Percentiles rank a stretch among this genome's conserved stretches.
These are phyloP conservation scores for Penicillium nucicola DNA, from an alignment of 495 filamentous ascomycete genomes.

Conservation along the genomic window DNA sequence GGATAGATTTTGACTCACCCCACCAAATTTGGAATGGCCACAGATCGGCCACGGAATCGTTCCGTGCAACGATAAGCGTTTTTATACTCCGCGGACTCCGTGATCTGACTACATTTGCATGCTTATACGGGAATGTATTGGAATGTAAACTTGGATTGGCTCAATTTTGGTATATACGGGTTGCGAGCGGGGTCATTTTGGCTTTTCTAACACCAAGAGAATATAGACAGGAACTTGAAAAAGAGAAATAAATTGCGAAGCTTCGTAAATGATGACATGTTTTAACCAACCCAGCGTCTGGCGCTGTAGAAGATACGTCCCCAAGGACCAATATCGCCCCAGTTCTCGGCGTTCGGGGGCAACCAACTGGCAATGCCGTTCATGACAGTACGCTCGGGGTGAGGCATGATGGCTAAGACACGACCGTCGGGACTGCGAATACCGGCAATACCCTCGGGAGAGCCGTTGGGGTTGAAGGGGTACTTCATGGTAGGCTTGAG, in stretches of 20 bases:
- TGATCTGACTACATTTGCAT: not conserved
- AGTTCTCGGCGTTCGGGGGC: conserved; percentile 62
- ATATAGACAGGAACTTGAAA: not conserved
- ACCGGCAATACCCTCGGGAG: conserved; percentile 80
- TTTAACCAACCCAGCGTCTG: conserved; percentile 78
- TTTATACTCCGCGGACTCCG: too few species aligned
- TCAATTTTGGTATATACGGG: conserved; percentile 6
- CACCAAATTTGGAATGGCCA: too few species aligned
- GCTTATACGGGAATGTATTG: not conserved
- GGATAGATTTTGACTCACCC: too few species aligned
- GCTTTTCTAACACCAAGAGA: not conserved
- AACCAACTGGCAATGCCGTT: conserved; percentile 76
- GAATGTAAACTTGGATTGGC: not conserved
- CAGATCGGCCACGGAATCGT: too few species aligned
- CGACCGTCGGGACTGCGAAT: conserved; percentile 77
- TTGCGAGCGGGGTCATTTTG: not conserved
- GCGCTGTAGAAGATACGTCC: conserved; percentile 73
- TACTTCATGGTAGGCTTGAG: conserved; percentile 73
- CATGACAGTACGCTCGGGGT: conserved; percentile 90
- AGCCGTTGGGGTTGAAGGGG: conserved; percentile 92
- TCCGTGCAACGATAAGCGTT: too few species aligned
- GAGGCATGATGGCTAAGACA: conserved; percentile 93
- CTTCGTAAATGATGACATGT: conserved; percentile 1
- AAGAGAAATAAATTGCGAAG: not conserved
- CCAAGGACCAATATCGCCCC: conserved; percentile 91